Percentiles rank a stretch among this genome's conserved stretches.
These are phyloP conservation scores for Martiniozyma abietophila DNA, from an alignment of 805 yeast genomes.

Conservation along the genomic window DNA sequence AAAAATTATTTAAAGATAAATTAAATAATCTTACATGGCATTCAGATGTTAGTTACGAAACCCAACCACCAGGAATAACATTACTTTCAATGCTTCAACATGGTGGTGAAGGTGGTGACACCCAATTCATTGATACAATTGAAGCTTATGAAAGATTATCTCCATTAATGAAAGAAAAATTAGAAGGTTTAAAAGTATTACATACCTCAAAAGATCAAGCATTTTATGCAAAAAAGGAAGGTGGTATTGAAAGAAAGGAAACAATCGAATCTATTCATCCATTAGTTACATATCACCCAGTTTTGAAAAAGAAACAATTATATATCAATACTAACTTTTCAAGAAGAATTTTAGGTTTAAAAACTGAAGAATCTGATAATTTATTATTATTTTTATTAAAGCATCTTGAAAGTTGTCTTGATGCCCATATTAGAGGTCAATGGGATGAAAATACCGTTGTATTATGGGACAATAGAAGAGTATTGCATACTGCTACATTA, in stretches of 20 bases:
- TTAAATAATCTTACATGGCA: constrained; percentile 48
- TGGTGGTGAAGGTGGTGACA: constrained; percentile 67
- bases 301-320: constrained; percentile 49
- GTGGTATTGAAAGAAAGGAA: constrained; percentile 57
- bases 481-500: constrained; percentile 57
- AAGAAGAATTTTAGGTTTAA: constrained; percentile 60
- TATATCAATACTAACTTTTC: constrained; percentile 55
- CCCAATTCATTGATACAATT: constrained; percentile 62
- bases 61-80: constrained; percentile 65
- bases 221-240: constrained; percentile 37
- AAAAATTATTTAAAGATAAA: constrained; percentile 27
- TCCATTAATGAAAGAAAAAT: constrained; percentile 48
- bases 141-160: constrained; percentile 69
- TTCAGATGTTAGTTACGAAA: constrained; percentile 66
- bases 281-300: constrained; percentile 64
- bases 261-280: constrained; percentile 61
- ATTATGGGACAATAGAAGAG: constrained; percentile 72
- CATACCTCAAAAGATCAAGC: constrained; percentile 73
- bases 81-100: constrained; percentile 52
- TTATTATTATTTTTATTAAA: constrained; percentile 48
- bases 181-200: constrained; percentile 53
- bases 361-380: constrained; percentile 59
- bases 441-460: constrained; percentile 69
- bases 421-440: constrained; percentile 57
- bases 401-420: constrained; percentile 43